phyloP scores from a whole-genome alignment of 371 early-diverging fungal species.

The Mortierella sp. region DNA sequence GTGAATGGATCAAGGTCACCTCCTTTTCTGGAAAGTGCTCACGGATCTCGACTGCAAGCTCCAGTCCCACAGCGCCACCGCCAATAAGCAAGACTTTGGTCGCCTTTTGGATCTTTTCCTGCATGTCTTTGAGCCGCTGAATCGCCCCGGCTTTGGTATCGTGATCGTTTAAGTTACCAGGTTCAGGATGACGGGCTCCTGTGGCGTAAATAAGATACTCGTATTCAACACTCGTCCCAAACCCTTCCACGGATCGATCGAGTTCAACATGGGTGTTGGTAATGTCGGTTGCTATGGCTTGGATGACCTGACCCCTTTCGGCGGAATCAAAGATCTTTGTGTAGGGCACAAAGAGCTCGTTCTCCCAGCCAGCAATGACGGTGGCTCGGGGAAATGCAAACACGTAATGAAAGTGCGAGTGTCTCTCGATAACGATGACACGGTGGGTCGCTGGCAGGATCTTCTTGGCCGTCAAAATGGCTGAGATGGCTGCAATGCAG shows the following conservation, averaged over 20 bases:
- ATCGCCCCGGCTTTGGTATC: conserved; percentile 62
- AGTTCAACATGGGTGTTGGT: conserved; percentile 63
- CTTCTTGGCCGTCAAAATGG: conserved; percentile 52
- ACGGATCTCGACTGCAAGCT: conserved; percentile 76
- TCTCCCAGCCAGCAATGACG: conserved; percentile 69
- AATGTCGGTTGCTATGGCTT: conserved; percentile 61
- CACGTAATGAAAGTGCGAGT: conserved; percentile 70
- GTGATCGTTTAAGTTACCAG: conserved; percentile 58
- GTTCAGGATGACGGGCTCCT: conserved; percentile 64
- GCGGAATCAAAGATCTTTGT: conserved; percentile 59
- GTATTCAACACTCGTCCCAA: conserved; percentile 62
- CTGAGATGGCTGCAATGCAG: conserved; percentile 50
- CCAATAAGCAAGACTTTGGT: conserved; percentile 68
- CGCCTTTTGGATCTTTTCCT: conserved; percentile 60
- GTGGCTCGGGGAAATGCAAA: conserved; percentile 74
- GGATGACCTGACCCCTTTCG: conserved; percentile 64
- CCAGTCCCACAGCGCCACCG: conserved; percentile 78
- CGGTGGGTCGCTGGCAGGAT: conserved; percentile 59
- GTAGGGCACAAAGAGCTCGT: conserved; percentile 71
- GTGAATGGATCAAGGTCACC: conserved; percentile 73
- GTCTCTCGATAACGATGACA: conserved; percentile 68
- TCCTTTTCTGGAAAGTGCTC: conserved; percentile 71
- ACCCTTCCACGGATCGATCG: conserved; percentile 64
- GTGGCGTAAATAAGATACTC: conserved; percentile 69
- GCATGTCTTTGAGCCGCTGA: conserved; percentile 57